Evolutionary conservation across 2,329 filamentous ascomycete genomes (phyloP).

Genomic region (Talaromyces sp.): DNA sequence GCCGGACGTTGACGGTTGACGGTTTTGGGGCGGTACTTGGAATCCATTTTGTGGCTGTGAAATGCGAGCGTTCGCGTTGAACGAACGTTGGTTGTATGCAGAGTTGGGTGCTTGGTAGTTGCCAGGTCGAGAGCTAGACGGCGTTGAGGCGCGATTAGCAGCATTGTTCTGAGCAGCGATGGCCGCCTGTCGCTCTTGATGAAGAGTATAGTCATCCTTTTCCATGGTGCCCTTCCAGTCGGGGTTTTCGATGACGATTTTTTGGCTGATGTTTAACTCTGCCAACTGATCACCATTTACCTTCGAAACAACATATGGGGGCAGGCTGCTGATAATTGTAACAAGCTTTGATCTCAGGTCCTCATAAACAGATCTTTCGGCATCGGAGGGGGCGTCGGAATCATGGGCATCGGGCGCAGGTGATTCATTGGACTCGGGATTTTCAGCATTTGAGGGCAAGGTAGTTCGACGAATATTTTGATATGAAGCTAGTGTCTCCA

Average conservation of each 20-base stretch:
- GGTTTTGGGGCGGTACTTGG: slow-evolving; percentile 34
- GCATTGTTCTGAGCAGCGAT: slow-evolving; percentile 34
- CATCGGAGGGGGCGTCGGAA: slow-evolving; percentile 56
- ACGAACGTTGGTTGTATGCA: slow-evolving; percentile 39
- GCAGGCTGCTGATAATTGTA: slow-evolving; percentile 72
- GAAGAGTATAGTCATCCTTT: slow-evolving; percentile 70
- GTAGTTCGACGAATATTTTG: slow-evolving; percentile 62
- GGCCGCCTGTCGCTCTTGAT: slow-evolving; percentile 46
- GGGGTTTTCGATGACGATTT: slow-evolving; percentile 71
- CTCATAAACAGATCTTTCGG: slow-evolving; percentile 66
- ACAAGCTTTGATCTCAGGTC: slow-evolving; percentile 74
- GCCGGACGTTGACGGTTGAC: slow-evolving; percentile 34
- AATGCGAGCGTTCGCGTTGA: slow-evolving; percentile 31
- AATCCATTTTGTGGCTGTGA: slow-evolving; percentile 32
- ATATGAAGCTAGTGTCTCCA: slow-evolving; percentile 65
- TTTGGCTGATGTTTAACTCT: slow-evolving; percentile 79
- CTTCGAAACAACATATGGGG: slow-evolving; percentile 83
- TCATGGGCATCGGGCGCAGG: slow-evolving; percentile 37
- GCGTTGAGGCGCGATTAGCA: slow-evolving; percentile 38
- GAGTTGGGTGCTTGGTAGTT: slow-evolving; percentile 34
- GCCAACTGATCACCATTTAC: slow-evolving; percentile 83
- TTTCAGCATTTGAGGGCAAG: slow-evolving; percentile 27
- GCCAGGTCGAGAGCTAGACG: slow-evolving; percentile 33
- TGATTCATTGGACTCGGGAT: slow-evolving; percentile 35
- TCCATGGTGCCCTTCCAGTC: slow-evolving; percentile 81